A percentile compares a stretch with the other conserved stretches of the same genome.
Conservation (phyloP, 352 stramenopile genomes). For the Globisporangium nunn region DNA sequence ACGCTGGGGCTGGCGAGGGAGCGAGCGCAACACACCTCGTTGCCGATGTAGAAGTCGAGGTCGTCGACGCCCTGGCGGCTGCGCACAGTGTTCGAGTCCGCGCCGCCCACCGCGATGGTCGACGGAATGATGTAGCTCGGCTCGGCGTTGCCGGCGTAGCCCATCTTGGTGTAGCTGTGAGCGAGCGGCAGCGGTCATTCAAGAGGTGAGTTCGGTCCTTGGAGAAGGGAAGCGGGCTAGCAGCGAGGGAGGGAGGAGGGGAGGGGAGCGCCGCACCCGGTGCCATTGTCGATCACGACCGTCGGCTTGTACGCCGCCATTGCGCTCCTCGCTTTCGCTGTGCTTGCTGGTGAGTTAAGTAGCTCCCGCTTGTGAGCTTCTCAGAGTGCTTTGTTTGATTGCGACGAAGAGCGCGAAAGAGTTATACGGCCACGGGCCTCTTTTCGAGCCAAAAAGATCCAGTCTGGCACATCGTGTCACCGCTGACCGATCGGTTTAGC, state of each 20-base stretch:
- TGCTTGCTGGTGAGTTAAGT: background rate
- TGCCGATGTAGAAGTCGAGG: constrained; percentile 94
- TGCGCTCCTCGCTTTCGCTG: background rate
- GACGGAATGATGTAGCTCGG: constrained; percentile 95
- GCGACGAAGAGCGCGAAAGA: background rate
- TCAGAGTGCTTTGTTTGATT: background rate
- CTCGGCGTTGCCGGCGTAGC: constrained; percentile 91
- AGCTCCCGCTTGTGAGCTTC: background rate
- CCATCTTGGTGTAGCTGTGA: constrained; percentile 94
- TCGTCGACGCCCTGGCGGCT: constrained; percentile 90
- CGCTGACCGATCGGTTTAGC: too few species aligned
- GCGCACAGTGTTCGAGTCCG: constrained; percentile 60
- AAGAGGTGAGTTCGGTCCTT: background rate
- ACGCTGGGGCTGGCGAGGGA: background rate
- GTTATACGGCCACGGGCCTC: too few species aligned
- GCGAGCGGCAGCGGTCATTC: background rate
- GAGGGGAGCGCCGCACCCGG: constrained; percentile 56
- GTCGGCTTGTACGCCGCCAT: constrained; percentile 84
- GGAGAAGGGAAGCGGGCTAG: background rate
- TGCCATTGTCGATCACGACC: constrained; percentile 96
- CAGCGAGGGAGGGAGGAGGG: constrained; percentile 2
- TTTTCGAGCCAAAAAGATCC: too few species aligned
- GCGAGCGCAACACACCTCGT: constrained; percentile 38
- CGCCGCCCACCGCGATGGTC: constrained; percentile 81
- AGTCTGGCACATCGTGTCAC: too few species aligned